Percentiles rank a stretch among this genome's conserved stretches.
Conservation (phyloP, 495 filamentous ascomycete genomes). For the Gamarada debralockiae region DNA sequence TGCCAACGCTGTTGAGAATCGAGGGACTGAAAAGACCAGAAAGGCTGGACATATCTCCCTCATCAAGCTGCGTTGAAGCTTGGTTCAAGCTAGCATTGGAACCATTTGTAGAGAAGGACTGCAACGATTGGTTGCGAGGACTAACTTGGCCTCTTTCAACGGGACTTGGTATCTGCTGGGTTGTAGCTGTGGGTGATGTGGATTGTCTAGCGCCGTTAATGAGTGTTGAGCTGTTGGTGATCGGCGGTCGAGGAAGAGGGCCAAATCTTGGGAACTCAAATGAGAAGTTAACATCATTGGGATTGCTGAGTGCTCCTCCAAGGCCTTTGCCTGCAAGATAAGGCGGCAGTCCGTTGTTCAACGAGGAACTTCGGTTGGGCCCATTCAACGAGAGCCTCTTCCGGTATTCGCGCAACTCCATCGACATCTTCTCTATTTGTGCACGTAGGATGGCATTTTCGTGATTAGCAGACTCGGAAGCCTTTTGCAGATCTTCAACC, state of each 20-base stretch:
- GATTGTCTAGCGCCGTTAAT: slow-evolving; percentile 15
- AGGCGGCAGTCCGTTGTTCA: slow-evolving; percentile 24
- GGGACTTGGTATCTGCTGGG: slow-evolving; percentile 12
- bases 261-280: slow-evolving; percentile 97
- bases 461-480: slow-evolving; percentile 74
- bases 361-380: slow-evolving; percentile 32
- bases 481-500: slow-evolving; percentile 86
- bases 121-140: slow-evolving; percentile 20
- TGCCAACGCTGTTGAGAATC: slow-evolving; percentile 35
- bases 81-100: slow-evolving; percentile 9
- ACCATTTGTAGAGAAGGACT: slow-evolving; percentile 7
- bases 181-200: slow-evolving; percentile 8
- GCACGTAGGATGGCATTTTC: slow-evolving; percentile 83
- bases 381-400: slow-evolving; percentile 68
- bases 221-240: not conserved
- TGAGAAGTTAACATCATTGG: slow-evolving; percentile 72
- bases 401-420: slow-evolving; percentile 84
- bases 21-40: slow-evolving; percentile 44
- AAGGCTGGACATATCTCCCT: slow-evolving; percentile 22
- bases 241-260: slow-evolving; percentile 58
- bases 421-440: slow-evolving; percentile 81
- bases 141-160: slow-evolving; percentile 15
- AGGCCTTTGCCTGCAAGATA: slow-evolving; percentile 29
- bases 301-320: slow-evolving; percentile 52
- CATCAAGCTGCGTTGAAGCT: slow-evolving; percentile 16